Evolutionary conservation across 2,329 filamentous ascomycete species (phyloP).

Genomic region (Colletotrichum orbiculare): DNA sequence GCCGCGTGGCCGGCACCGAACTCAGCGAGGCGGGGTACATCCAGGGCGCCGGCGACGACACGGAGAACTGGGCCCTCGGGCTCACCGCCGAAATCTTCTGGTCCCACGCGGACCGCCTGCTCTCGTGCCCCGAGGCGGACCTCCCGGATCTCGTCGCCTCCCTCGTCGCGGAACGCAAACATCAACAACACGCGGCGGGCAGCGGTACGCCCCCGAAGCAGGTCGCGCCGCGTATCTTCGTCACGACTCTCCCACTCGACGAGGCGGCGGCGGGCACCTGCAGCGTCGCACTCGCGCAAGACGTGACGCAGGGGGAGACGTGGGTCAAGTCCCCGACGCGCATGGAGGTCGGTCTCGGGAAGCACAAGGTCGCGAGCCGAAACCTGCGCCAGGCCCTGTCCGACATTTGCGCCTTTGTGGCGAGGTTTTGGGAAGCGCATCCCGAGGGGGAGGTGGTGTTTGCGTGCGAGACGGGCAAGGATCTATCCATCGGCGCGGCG

Average conservation of each 20-base stretch:
- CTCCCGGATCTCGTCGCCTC: slow-evolving; percentile 60
- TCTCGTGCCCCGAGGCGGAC: slow-evolving; percentile 74
- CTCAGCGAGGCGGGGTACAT: slow-evolving; percentile 76
- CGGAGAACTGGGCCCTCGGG: slow-evolving; percentile 89
- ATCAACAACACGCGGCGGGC: slow-evolving; percentile 9
- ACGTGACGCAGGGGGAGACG: slow-evolving; percentile 55
- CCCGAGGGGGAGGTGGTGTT: slow-evolving; percentile 60
- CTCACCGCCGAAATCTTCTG: slow-evolving; percentile 86
- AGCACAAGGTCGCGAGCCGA: slow-evolving; percentile 83
- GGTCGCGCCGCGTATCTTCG: slow-evolving; percentile 52
- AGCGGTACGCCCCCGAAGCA: slow-evolving; percentile 36
- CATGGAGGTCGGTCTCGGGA: slow-evolving; percentile 73
- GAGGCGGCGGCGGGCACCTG: slow-evolving; percentile 42
- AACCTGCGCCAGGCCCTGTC: slow-evolving; percentile 79
- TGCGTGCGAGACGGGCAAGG: slow-evolving; percentile 80
- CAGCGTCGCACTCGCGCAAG: slow-evolving; percentile 55
- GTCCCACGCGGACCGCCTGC: slow-evolving; percentile 70
- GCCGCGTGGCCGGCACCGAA: slow-evolving; percentile 75
- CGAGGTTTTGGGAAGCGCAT: no score
- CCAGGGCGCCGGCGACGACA: slow-evolving; percentile 94
- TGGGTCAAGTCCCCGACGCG: slow-evolving; percentile 50
- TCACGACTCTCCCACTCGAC: slow-evolving; percentile 48
- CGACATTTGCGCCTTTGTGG: slow-evolving; percentile 68
- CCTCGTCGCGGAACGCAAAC: slow-evolving; percentile 51
- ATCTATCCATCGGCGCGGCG: slow-evolving; percentile 81